Conservation (phyloP, 768 basidiomycete genomes). For the Tephrocybe rancida region DNA sequence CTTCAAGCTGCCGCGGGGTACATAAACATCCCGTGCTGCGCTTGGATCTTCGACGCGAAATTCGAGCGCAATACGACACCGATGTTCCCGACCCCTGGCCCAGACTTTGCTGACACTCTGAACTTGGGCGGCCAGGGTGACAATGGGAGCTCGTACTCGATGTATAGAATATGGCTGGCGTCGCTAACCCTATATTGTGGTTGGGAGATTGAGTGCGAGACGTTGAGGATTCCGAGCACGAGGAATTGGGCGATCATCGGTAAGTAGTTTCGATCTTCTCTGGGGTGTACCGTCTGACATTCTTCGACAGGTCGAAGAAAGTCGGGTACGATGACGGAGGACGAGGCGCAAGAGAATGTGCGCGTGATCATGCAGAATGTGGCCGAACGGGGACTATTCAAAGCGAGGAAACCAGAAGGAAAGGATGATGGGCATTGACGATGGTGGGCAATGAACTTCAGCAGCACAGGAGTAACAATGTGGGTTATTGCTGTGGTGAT, state of each 20-base stretch:
- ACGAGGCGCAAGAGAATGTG: conserved; percentile 45
- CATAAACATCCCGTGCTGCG: conserved; percentile 88
- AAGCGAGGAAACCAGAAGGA: conserved; percentile 71
- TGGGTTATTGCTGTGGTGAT: too few relatives aligned
- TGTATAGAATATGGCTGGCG: conserved; percentile 88
- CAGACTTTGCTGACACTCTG: conserved; percentile 37
- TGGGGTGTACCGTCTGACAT: conserved; percentile 1
- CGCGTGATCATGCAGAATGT: conserved; percentile 58
- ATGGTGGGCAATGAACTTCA: conserved; percentile 2
- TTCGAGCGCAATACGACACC: conserved; percentile 53
- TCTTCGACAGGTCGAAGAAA: conserved; percentile 24
- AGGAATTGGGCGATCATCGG: conserved; percentile 92
- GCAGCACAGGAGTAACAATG: too few relatives aligned
- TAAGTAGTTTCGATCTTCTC: conserved; percentile 34
- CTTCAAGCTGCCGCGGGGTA: conserved; percentile 64
- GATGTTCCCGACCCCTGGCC: conserved; percentile 28
- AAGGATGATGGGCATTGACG: conserved; percentile 40
- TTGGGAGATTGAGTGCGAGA: conserved; percentile 87
- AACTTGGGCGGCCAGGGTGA: conserved; percentile 66
- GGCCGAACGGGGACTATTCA: conserved; percentile 67
- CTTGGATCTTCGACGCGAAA: conserved; percentile 76
- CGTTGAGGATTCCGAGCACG: conserved; percentile 88
- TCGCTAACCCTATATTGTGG: conserved; percentile 72
- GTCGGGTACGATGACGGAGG: conserved; percentile 23
- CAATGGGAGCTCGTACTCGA: conserved; percentile 70